Base-by-base conservation (phyloP, 306 rosid genomes). In the Hippophae rhamnoides region DNA sequence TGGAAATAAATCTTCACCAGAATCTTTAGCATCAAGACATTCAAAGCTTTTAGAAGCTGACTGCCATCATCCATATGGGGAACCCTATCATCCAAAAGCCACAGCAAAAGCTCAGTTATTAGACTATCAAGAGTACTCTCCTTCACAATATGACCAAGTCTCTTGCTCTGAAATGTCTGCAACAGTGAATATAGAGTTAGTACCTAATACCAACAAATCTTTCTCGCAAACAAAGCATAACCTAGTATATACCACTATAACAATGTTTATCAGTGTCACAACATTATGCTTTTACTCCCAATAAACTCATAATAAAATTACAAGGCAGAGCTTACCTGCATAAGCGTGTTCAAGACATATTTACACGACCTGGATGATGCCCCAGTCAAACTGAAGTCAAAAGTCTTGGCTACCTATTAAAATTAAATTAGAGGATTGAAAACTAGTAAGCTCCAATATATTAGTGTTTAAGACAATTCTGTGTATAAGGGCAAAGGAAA, bases 21-120 rank as follows among this genome's bases (percentile, higher is more conserved):
- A 76, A 93, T 93, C 84, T 93, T 93, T 62, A 93, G 88, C 99
- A 93, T 93, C 85, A 93, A 77, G 42, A 93, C 99, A 59, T 93
- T 93, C 76, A 93, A 68, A 43, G 99, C 99, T 86, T 93, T 93
- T 69, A 93, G 71, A 65, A 93, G 86, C 73, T 93, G 99, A 75
- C 99, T 86, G 61, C 99, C 99, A 74, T 86, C 99, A 71, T 93
- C 99, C 97, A 93, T 89, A 73, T 82, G 97, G n/a, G 99, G 95
- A 73, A 93, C 99, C 78, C 96, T 83, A 73, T 93, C 99, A 82
- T 93, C 99, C 83, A 93, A 79, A 71, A 93, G 99, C 99, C 99
- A 93, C 61, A 93, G 84, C 58, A 93, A 86, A 41, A 93, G 97
- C 81, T 93, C 99, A 25, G 99, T 93, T 31, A 88, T 84, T 61